Evolutionary conservation across 352 stramenopile genomes (phyloP).

Genomic region (Phytophthora cajani): DNA sequence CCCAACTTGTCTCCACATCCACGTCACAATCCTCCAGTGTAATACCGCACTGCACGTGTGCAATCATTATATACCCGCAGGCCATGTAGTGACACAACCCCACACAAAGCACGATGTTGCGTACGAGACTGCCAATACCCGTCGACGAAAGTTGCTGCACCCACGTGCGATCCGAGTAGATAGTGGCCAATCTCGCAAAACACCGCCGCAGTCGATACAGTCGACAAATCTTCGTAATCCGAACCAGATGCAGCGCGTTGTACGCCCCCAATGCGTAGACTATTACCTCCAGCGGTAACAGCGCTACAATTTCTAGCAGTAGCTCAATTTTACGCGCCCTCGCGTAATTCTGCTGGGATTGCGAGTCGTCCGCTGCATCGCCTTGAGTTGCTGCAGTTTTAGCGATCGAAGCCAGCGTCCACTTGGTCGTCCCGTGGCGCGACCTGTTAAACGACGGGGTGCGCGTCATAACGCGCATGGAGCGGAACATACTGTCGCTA

Average conservation of each 20-base stretch:
- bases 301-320: slow-evolving; percentile 53
- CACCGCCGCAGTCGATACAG: slow-evolving; percentile 52
- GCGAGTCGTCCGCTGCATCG: background rate
- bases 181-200: slow-evolving; percentile 51
- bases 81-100: slow-evolving; percentile 62
- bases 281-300: slow-evolving; percentile 70
- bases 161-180: slow-evolving; percentile 56
- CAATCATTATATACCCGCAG: slow-evolving; percentile 78
- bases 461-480: background rate
- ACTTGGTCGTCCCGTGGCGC: background rate
- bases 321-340: slow-evolving; percentile 33
- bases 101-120: slow-evolving; percentile 42
- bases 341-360: background rate
- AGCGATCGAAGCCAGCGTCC: background rate
- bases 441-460: slow-evolving; percentile 16
- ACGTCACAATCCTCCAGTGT: slow-evolving; percentile 54
- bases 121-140: slow-evolving; percentile 56
- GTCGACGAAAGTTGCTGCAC: slow-evolving; percentile 68
- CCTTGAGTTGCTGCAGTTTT: background rate
- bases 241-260: slow-evolving; percentile 66
- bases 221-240: slow-evolving; percentile 65
- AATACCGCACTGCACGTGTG: slow-evolving; percentile 62
- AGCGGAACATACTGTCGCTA: background rate
- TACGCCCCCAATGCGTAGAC: slow-evolving; percentile 36
- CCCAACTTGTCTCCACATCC: slow-evolving; percentile 61